Base-by-base conservation (phyloP, 495 filamentous ascomycete genomes). In the Lasiosphaeriaceae sp. region DNA sequence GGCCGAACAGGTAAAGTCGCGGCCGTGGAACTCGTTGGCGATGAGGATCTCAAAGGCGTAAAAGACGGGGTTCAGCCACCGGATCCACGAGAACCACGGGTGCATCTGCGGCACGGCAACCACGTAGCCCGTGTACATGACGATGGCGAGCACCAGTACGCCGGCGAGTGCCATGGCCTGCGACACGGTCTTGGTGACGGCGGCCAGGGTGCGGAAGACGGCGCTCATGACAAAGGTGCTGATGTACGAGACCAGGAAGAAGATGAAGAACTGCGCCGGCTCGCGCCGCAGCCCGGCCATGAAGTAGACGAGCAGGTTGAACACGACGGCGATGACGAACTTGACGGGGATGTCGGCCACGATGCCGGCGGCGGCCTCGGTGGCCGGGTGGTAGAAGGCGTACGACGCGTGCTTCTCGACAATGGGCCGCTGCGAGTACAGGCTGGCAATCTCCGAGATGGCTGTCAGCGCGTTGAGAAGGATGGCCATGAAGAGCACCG, bases 91-190 rank as follows among this genome's bases (percentile, higher is more conserved):
- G 50, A 92, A 85, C 88, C 88, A 95, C 0, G 87, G 83, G 52
- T 84, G 83, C 90, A 94, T 92, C 53, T 86, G 80, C 43, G 71
- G 76, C 0, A 81, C 83, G 2, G 89, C 87, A 39, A 95, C 88
- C 9, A 90, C 71, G 66, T 87, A 96, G 24, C 90, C 90, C 12
- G 88, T 92, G 66, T 93, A 96, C 4, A 95, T 86, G 50, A 94
- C 69, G 24, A 91, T 67, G 21, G 80, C 80, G 29, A 92, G 70
- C 58, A 91, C 86, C 44, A 91, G 68, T 3, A 94, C 77, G 0
- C 86, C 84, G 1, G 88, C 78, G 2, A 87, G 83, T 0, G 85
- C 81, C 77, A 91, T 82, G 8, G 90, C 88, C 64, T 92, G 87
- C 0, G 82, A 79, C 41, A 90, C 69, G 2, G 89, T 88, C 31